Conservation (phyloP, 768 basidiomycete species). For the Tricholoma flavovirens region DNA sequence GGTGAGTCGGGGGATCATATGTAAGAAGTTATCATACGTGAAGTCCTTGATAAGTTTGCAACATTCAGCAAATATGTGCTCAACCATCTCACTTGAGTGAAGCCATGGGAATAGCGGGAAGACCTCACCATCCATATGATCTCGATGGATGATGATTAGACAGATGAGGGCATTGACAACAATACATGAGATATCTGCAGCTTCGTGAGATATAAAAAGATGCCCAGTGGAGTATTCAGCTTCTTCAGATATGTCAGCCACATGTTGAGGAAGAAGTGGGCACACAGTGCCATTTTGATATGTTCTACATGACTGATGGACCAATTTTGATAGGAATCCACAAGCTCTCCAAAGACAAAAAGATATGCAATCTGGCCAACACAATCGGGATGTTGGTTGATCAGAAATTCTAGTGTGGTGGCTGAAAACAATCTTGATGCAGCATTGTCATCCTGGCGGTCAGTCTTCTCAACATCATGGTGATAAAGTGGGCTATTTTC, state of each 20-base stretch:
- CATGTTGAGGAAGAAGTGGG: no score
- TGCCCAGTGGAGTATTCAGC: slow-evolving; percentile 14
- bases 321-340: no score
- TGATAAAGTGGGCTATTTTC: no score
- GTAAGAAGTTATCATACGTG: slow-evolving; percentile 24
- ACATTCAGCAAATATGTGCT: slow-evolving; percentile 29
- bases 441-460: no score
- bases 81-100: slow-evolving; percentile 23
- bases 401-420: no score
- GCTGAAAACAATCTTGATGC: no score
- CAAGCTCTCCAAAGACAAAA: no score
- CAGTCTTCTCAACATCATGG: no score
- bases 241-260: slow-evolving; percentile 22
- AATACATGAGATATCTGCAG: slow-evolving; percentile 23
- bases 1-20: slow-evolving; percentile 23
- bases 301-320: no score
- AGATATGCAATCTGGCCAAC: no score
- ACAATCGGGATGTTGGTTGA: no score
- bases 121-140: slow-evolving; percentile 14
- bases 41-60: slow-evolving; percentile 29
- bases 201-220: slow-evolving; percentile 30
- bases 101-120: slow-evolving; percentile 26
- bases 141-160: slow-evolving; percentile 29
- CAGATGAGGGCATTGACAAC: slow-evolving; percentile 27
- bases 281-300: no score